Percentiles rank a stretch among this genome's conserved stretches.
Conservation (phyloP, 805 yeast genomes). For the Priceomyces fermenticarens region DNA sequence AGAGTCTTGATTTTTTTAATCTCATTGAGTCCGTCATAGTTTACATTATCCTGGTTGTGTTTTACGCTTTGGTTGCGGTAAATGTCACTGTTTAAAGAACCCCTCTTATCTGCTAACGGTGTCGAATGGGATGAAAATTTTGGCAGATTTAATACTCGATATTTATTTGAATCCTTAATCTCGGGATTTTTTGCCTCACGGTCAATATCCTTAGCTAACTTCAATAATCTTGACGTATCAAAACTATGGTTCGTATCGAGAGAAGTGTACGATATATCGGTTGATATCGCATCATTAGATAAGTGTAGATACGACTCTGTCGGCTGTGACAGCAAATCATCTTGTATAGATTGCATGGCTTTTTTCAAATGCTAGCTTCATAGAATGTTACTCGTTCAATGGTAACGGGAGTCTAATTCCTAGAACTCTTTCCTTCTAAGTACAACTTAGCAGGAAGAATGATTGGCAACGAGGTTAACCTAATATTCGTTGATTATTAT, state of each 20-base stretch:
- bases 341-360: conserved; percentile 7
- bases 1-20: conserved; percentile 13
- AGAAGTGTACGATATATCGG: conserved; percentile 3
- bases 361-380: no score
- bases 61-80: neutral
- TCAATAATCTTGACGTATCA: conserved; percentile 9
- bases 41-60: neutral
- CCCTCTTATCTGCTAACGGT: conserved; percentile 12
- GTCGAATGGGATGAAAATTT: conserved; percentile 24
- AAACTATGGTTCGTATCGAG: conserved; percentile 3
- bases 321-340: conserved; percentile 22
- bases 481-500: no score
- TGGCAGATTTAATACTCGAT: neutral
- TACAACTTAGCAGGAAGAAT: no score
- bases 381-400: neutral
- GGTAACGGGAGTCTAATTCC: neutral
- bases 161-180: conserved; percentile 1
- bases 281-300: conserved; percentile 18
- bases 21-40: conserved; percentile 13
- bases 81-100: neutral
- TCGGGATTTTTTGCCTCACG: neutral
- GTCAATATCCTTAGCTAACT: conserved; percentile 16
- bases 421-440: no score
- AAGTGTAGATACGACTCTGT: conserved; percentile 30
- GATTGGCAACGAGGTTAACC: no score